These are phyloP conservation scores for Russula sp. DNA, from an alignment of 768 basidiomycete species.

Conservation along the genomic window DNA sequence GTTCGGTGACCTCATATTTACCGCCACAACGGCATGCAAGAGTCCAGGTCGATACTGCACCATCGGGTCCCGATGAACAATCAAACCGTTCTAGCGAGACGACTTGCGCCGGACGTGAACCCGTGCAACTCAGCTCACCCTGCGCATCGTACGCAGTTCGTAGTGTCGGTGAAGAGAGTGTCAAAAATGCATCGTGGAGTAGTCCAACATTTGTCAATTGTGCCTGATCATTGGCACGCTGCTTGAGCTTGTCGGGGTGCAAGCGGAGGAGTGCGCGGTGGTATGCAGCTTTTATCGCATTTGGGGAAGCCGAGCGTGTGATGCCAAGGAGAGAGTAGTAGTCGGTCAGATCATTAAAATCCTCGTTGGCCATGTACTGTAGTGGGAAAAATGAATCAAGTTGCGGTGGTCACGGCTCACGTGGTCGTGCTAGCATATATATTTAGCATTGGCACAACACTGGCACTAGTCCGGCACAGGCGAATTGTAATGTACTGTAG, in stretches of 20 bases:
- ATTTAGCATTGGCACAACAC: no score
- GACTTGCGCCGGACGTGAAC: constrained; percentile 66
- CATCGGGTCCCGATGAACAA: constrained; percentile 29
- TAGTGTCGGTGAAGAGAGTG: constrained; percentile 43
- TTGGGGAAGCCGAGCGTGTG: constrained; percentile 38
- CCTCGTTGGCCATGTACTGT: not conserved
- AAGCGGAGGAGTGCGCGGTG: constrained; percentile 53
- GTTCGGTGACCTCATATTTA: constrained; percentile 46
- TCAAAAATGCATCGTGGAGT: constrained; percentile 61
- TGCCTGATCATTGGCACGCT: not conserved
- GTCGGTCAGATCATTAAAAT: constrained; percentile 34
- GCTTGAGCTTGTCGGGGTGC: constrained; percentile 54
- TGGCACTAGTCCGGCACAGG: no score
- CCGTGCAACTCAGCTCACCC: constrained; percentile 19
- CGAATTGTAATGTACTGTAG: not conserved
- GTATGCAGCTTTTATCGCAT: constrained; percentile 64
- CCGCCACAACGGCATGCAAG: constrained; percentile 73
- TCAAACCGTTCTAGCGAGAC: constrained; percentile 71
- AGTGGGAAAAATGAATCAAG: not conserved
- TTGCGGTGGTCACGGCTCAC: not conserved
- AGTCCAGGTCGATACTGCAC: constrained; percentile 38
- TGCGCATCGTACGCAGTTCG: constrained; percentile 47
- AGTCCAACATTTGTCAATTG: constrained; percentile 36
- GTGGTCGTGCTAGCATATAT: no score
- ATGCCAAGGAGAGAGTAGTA: constrained; percentile 57